Evolutionary conservation across 768 basidiomycete genomes (phyloP).

Genomic region (button mushroom (Agaricus bisporus)): DNA sequence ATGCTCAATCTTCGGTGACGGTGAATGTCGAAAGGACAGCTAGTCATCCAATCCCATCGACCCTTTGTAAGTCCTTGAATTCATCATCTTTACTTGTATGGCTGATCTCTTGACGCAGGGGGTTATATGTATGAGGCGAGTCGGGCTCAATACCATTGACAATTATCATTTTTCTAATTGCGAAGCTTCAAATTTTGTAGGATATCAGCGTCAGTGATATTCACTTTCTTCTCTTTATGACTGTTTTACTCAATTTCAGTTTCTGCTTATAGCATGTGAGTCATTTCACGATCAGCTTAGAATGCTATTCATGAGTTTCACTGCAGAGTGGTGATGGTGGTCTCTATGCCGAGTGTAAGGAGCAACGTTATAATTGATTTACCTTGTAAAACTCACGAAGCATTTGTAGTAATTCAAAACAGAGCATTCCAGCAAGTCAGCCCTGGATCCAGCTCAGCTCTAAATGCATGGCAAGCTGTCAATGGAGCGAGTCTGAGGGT

Average conservation of each 20-base stretch:
- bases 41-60: slow-evolving; percentile 45
- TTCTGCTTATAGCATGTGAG: slow-evolving; percentile 27
- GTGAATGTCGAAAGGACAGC: slow-evolving; percentile 39
- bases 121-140: slow-evolving; percentile 54
- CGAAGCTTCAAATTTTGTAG: slow-evolving; percentile 20
- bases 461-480: slow-evolving; percentile 47
- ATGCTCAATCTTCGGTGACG: slow-evolving; percentile 16
- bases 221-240: not conserved
- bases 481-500: slow-evolving; percentile 44
- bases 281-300: not conserved
- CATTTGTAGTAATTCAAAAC: slow-evolving; percentile 52
- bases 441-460: slow-evolving; percentile 42
- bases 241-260: not conserved
- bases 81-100: not conserved
- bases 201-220: slow-evolving; percentile 54
- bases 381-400: not conserved
- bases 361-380: slow-evolving; percentile 9
- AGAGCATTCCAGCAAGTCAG: slow-evolving; percentile 62
- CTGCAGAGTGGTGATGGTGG: slow-evolving; percentile 61
- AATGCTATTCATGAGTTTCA: not conserved
- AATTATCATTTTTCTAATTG: no score
- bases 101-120: slow-evolving; percentile 10
- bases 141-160: not conserved
- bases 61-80: slow-evolving; percentile 40
- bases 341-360: slow-evolving; percentile 53